Evolutionary conservation across 805 yeast species (phyloP), one percentile per base, ranked within the genome.

Genomic region (Metschnikowia drakensbergensis): DNA sequence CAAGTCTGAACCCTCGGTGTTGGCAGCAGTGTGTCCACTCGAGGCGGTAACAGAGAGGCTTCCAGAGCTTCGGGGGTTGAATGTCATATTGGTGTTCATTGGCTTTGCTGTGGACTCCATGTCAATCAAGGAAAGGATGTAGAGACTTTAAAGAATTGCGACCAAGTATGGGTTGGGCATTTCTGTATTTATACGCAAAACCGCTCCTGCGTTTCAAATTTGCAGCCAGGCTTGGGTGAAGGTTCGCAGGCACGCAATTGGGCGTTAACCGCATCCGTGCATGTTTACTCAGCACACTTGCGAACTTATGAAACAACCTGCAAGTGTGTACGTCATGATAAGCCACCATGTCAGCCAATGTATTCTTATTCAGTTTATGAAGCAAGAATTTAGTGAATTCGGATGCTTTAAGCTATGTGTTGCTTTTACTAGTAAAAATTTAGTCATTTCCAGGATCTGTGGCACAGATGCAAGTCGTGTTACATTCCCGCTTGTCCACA

Each of bases 21-120:
- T 48, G 27, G 45, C 47, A 5, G 52, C 55, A 13, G 54, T 53
- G 25, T 45, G 52, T 4, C 55, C 57, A 17, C 52, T 53, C 11
- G 58, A 54, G 42, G 44, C 47, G 22, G 57, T 47, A 25, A 52
- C 58, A 9, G 58, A 49, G 28, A 53, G 49, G 39, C 57, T 54
- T 10, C 58, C 58, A 3, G 58, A 53, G 30, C 55, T 49, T 48
- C 54, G 40, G n/a, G 53, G 48, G 40, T 39, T 51, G 47, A 48
- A 50, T 11, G 54, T 41, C 27, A 47, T 49, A 28, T 28, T 37
- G 41, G 31, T 37, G 49, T 47, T 52, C 33, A 52, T 17, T 40
- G 30, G 35, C 22, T 40, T 31, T n/a, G 35, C 13, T 25, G 36
- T 8, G 25, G 43, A n/a, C 23, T 40, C 43, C 36, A 40, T 40